A percentile compares a stretch with the other conserved stretches of the same genome.
Evolutionary conservation across 257 asterid genomes (phyloP).

Genomic region (Rhazya stricta): DNA sequence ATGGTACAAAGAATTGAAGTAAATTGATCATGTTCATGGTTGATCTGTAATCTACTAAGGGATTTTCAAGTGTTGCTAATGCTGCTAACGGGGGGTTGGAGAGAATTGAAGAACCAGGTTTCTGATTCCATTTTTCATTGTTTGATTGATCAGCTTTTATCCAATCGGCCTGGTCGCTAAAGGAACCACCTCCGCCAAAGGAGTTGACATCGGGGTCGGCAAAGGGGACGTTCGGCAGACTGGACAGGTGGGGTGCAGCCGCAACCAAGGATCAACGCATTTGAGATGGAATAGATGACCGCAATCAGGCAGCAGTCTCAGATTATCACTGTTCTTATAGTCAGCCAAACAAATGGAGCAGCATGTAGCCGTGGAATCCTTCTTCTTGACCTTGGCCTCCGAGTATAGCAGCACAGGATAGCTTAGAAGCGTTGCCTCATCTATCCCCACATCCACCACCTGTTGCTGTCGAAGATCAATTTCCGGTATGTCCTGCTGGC

Average conservation of each 20-base stretch:
- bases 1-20: not conserved
- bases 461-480: conserved; percentile 8
- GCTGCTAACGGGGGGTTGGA: not conserved
- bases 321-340: conserved; percentile 49
- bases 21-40: not conserved
- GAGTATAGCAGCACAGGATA: conserved; percentile 68
- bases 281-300: conserved; percentile 71
- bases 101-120: not conserved
- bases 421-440: conserved; percentile 57
- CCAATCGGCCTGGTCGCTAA: conserved; percentile 46
- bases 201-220: conserved; percentile 75
- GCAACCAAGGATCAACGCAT: conserved; percentile 88
- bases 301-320: conserved; percentile 73
- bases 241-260: conserved; percentile 87
- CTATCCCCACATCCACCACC: conserved; percentile 48
- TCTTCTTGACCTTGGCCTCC: conserved; percentile 47
- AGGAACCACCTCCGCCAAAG: conserved; percentile 80
- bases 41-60: not conserved
- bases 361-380: conserved; percentile 51
- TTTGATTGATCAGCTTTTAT: not conserved
- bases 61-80: not conserved
- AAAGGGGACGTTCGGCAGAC: conserved; percentile 84
- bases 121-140: not conserved
- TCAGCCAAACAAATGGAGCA: conserved; percentile 90
- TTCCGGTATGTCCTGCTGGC: not conserved